Conservation (phyloP, 768 basidiomycete species). For the Fibroporia radiculosa region DNA sequence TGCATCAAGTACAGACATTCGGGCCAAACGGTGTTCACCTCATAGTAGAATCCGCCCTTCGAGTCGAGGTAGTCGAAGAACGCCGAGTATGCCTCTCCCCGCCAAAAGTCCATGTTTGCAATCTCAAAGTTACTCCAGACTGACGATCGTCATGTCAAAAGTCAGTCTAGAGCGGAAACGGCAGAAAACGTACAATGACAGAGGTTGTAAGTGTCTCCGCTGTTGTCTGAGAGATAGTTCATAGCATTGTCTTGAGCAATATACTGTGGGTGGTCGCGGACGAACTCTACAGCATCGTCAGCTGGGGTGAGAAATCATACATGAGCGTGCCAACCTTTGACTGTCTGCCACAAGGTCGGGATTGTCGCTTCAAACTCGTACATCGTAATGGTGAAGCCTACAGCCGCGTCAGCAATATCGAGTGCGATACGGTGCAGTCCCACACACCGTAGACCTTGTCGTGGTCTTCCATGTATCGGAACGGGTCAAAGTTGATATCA, state of each 20-base stretch:
- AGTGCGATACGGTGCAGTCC: constrained; percentile 21
- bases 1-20: background rate
- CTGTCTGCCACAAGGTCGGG: constrained; percentile 51
- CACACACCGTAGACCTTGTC: constrained; percentile 56
- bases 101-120: constrained; percentile 84
- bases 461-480: constrained; percentile 62
- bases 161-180: background rate
- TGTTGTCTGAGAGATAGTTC: constrained; percentile 58
- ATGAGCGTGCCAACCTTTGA: constrained; percentile 33
- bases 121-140: constrained; percentile 76
- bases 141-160: constrained; percentile 11
- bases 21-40: constrained; percentile 44
- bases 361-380: constrained; percentile 62
- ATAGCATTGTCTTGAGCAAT: constrained; percentile 51
- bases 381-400: constrained; percentile 57
- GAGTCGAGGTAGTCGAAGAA: constrained; percentile 80
- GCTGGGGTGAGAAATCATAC: constrained; percentile 17
- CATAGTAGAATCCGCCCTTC: constrained; percentile 88
- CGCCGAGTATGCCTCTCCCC: constrained; percentile 71
- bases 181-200: constrained; percentile 33
- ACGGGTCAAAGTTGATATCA: constrained; percentile 56
- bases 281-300: constrained; percentile 39
- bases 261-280: constrained; percentile 44
- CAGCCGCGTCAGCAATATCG: background rate
- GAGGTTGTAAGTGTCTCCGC: constrained; percentile 53